phyloP scores from a whole-genome alignment of 164 flowering plant genomes.

The Berberis vulgaris region DNA sequence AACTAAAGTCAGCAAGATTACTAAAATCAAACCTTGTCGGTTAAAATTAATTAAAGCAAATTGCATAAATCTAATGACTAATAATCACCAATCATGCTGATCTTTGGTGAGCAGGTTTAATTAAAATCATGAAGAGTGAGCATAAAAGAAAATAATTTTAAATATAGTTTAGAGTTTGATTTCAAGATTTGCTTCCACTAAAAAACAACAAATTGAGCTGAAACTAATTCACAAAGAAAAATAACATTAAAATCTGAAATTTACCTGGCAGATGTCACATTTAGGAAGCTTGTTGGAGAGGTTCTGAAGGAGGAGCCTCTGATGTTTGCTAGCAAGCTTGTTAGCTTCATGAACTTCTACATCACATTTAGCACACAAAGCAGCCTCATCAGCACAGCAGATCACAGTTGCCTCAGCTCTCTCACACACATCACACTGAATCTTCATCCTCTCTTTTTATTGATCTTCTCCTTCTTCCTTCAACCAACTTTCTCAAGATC shows the following conservation, averaged over 20 bases:
- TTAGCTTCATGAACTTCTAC: slow-evolving; percentile 89
- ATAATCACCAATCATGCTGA: no score
- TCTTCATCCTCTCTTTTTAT: slow-evolving; percentile 47
- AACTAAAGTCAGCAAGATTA: no score
- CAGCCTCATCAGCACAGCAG: slow-evolving; percentile 98
- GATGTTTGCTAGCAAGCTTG: slow-evolving; percentile 98
- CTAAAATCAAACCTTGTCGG: no score
- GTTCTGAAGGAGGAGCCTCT: slow-evolving; percentile 71
- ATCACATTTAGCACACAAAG: slow-evolving; percentile 80
- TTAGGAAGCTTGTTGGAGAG: slow-evolving; percentile 77
- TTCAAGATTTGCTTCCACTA: no score
- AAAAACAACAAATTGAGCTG: not conserved
- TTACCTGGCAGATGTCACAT: slow-evolving; percentile 91
- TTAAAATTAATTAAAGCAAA: no score
- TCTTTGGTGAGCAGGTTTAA: no score
- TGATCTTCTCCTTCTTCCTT: not conserved
- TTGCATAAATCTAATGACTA: no score
- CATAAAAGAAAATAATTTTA: no score
- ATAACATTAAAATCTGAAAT: no score
- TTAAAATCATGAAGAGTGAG: no score
- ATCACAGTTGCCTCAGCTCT: slow-evolving; percentile 85
- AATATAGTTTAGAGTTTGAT: no score
- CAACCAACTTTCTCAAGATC: not conserved
- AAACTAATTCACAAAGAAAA: no score
- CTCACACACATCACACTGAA: slow-evolving; percentile 98